These are phyloP conservation scores for Colletotrichum kahawae DNA, from an alignment of 2,329 filamentous ascomycete species.

Conservation along the genomic window DNA sequence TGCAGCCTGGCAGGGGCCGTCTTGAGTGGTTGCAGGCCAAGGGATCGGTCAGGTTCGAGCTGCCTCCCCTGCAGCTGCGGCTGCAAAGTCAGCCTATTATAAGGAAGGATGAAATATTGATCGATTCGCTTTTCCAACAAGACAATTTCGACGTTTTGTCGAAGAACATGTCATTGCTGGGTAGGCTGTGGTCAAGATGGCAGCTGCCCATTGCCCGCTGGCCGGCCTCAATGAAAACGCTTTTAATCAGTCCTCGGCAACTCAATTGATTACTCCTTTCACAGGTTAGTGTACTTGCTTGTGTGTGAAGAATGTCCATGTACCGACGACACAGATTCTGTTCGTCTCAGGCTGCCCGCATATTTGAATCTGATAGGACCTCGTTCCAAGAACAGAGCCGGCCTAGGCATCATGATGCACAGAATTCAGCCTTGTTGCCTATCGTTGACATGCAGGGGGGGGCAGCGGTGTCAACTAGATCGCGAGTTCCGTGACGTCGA, in stretches of 20 bases:
- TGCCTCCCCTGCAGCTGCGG: neutral
- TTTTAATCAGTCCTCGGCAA: neutral
- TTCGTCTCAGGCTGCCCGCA: neutral
- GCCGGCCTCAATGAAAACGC: too few relatives aligned
- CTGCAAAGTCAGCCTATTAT: fast-evolving
- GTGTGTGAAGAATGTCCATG: too few relatives aligned
- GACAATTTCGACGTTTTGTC: fast-evolving
- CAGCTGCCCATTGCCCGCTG: too few relatives aligned
- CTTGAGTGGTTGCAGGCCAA: neutral
- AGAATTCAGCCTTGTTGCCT: neutral
- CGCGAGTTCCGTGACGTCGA: fast-evolving
- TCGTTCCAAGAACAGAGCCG: neutral
- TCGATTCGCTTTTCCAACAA: neutral
- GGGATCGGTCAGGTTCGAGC: fast-evolving
- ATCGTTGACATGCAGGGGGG: neutral
- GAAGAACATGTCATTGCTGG: neutral
- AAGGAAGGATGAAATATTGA: fast-evolving
- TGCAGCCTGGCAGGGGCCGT: neutral
- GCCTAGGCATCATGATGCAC: neutral
- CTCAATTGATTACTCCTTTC: neutral
- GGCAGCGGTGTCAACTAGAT: fast-evolving
- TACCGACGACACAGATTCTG: too few relatives aligned
- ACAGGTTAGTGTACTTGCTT: neutral
- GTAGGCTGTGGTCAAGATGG: too few relatives aligned
- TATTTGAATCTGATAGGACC: neutral